Conservation (phyloP, 1,139 yeast genomes). For the Suzukiozyma palmioleophila region DNA sequence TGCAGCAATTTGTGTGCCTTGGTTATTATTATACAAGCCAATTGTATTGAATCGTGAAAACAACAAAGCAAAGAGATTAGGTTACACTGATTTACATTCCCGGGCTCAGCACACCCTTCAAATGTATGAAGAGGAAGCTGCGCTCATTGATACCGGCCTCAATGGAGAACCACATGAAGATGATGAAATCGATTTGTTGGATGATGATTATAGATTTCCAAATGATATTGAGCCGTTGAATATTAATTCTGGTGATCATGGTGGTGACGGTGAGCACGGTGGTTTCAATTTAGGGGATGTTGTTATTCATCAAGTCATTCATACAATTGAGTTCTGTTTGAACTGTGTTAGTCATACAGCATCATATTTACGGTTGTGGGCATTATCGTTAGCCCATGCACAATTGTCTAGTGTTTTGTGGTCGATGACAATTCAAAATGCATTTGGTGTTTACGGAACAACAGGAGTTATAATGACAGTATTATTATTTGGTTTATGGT, state of each 20-base stretch:
- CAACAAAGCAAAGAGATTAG: constrained; percentile 29
- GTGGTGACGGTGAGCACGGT: constrained; percentile 42
- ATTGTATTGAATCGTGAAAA: constrained; percentile 50
- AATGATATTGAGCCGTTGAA: constrained; percentile 46
- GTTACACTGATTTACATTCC: constrained; percentile 34
- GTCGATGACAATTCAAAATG: constrained; percentile 88
- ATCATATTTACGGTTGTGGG: constrained; percentile 94
- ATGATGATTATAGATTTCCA: constrained; percentile 35
- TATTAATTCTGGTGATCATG: constrained; percentile 23
- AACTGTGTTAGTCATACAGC: constrained; percentile 98
- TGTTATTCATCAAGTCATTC: constrained; percentile 96
- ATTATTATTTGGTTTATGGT: constrained; percentile 89
- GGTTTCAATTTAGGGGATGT: constrained; percentile 81
- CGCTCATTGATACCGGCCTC: constrained; percentile 20
- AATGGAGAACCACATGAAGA: constrained; percentile 17
- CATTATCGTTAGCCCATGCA: constrained; percentile 93
- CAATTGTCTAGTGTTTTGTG: constrained; percentile 92
- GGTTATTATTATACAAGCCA: constrained; percentile 90
- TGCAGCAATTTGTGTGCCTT: constrained; percentile 90
- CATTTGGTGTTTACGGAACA: constrained; percentile 66
- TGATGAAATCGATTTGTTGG: constrained; percentile 18
- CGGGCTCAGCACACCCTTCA: constrained; percentile 29
- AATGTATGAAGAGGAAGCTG: constrained; percentile 31
- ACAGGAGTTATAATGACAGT: constrained; percentile 72
- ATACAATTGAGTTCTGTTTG: constrained; percentile 95